Evolutionary conservation across 495 filamentous ascomycete species (phyloP), one percentile per base, ranked within the genome.

Genomic region (Podospora sp.): DNA sequence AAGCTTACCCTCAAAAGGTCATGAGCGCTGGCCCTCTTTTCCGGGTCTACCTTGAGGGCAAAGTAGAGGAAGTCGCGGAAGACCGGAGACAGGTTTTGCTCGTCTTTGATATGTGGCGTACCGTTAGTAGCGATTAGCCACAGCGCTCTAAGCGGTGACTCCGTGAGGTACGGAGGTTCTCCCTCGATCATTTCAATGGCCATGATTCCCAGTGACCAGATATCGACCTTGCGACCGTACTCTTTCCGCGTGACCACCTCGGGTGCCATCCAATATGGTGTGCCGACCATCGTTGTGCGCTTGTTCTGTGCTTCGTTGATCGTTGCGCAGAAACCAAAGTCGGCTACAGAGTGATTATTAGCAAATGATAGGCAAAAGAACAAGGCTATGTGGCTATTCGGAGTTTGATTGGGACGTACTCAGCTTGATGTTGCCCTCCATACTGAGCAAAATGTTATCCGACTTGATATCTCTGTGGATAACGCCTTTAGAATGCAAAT

Each of bases 111-210:
- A 36, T 89, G 85, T 6, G 95, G 95, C 6, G 96, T 98, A 36
- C 95, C 95, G 73, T 97, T 97, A 22, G 96, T 98, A 55, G 95
- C 96, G 77, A 99, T 99, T 69, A 99, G 78, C 82, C 94, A 99
- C 27, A 99, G 84, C 4, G 95, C 95, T 51, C 95, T 88, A 52
- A 99, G 87, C 9, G 95, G 95, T 24, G 91, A 94, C 77, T 99
- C 95, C 22, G 93, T 99, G 62, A 99, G 82, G 76, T 99, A 99
- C 18, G 95, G 95, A 18, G 95, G 95, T 73, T 99, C 95, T 69
- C 95, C 96, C 79, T 99, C 95, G 68, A 99, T 97, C 95, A 99
- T 99, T 77, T 99, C 95, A 71, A 99, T 99, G n/a, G 95, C 93
- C 95, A 99, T 99, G 78, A 99, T 99, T 63, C 95, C 95, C 59